Percentiles rank a stretch among this genome's conserved stretches.
These are phyloP conservation scores for Pseudogymnoascus verrucosus DNA, from an alignment of 2,329 filamentous ascomycete genomes.

Conservation along the genomic window DNA sequence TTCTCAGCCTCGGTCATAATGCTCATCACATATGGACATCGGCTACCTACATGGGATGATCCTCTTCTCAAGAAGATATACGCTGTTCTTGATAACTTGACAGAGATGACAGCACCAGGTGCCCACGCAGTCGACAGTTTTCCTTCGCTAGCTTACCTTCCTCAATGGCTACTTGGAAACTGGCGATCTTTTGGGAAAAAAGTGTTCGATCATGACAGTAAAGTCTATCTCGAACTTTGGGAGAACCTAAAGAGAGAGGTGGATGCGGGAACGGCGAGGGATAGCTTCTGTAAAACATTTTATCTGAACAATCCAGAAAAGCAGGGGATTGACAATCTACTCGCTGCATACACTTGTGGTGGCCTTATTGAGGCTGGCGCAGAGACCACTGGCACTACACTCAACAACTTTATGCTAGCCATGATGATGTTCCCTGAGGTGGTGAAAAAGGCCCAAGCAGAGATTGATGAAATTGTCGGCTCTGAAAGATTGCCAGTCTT, in stretches of 20 bases:
- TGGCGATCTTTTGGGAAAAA: conserved; percentile 1
- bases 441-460: conserved; percentile 37
- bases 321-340: conserved; percentile 31
- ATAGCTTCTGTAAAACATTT: conserved; percentile 37
- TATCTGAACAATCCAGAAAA: conserved; percentile 26
- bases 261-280: conserved; percentile 26
- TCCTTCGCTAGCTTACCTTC: conserved; percentile 24
- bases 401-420: conserved; percentile 12
- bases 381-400: conserved; percentile 25
- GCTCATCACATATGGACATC: conserved; percentile 14
- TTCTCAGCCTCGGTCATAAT: conserved; percentile 11
- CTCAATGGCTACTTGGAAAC: conserved; percentile 16
- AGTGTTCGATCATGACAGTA: conserved; percentile 7
- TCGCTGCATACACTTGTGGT: conserved; percentile 32
- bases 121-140: conserved; percentile 30
- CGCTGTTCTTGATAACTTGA: conserved; percentile 9
- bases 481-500: conserved; percentile 36
- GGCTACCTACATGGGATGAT: conserved; percentile 9
- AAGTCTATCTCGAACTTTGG: conserved; percentile 28
- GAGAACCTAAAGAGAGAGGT: conserved; percentile 29
- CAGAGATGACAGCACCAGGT: conserved; percentile 29
- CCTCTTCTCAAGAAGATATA: conserved; percentile 10
- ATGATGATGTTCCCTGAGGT: conserved; percentile 19
- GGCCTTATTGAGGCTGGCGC: conserved; percentile 34
- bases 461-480: conserved; percentile 42